A percentile compares a stretch with the other conserved stretches of the same genome.
These are phyloP conservation scores for Cutaneotrichosporon sp. DNA, from an alignment of 1,284 basidiomycete genomes.

Conservation along the genomic window DNA sequence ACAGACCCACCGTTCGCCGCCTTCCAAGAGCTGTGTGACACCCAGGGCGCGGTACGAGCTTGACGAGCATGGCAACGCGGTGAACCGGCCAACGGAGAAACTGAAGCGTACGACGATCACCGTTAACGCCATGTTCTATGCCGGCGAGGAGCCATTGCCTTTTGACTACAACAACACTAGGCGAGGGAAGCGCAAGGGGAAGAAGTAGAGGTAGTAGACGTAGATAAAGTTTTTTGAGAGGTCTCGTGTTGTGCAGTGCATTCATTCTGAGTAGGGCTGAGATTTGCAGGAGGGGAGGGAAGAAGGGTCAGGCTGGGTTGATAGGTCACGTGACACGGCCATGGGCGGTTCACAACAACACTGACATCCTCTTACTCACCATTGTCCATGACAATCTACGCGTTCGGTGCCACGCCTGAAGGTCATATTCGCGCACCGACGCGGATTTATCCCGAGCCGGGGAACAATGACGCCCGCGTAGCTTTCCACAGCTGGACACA, in stretches of 20 bases:
- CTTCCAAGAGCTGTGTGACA: constrained; percentile 17
- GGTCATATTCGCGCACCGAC: neutral
- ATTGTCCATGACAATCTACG: neutral
- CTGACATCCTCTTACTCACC: neutral
- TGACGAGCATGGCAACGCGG: constrained; percentile 72
- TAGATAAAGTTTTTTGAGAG: too few relatives aligned
- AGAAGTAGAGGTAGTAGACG: constrained; percentile 11
- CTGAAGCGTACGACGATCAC: constrained; percentile 66
- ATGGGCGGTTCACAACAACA: neutral
- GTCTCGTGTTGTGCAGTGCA: neutral
- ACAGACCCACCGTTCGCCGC: neutral
- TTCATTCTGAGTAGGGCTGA: neutral
- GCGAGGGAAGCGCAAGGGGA: constrained; percentile 13
- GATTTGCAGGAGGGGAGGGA: too few relatives aligned
- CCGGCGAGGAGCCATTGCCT: constrained; percentile 60
- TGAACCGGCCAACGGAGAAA: constrained; percentile 62
- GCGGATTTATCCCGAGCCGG: neutral
- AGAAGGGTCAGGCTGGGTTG: too few relatives aligned
- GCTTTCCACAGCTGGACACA: constrained; percentile 5
- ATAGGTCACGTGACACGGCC: neutral
- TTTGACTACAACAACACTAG: constrained; percentile 11
- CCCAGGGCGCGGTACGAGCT: constrained; percentile 60
- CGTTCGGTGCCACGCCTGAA: neutral
- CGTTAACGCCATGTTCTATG: constrained; percentile 78
- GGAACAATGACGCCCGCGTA: neutral